phyloP scores from a whole-genome alignment of 306 rosid genomes.

The Vicia faba region DNA sequence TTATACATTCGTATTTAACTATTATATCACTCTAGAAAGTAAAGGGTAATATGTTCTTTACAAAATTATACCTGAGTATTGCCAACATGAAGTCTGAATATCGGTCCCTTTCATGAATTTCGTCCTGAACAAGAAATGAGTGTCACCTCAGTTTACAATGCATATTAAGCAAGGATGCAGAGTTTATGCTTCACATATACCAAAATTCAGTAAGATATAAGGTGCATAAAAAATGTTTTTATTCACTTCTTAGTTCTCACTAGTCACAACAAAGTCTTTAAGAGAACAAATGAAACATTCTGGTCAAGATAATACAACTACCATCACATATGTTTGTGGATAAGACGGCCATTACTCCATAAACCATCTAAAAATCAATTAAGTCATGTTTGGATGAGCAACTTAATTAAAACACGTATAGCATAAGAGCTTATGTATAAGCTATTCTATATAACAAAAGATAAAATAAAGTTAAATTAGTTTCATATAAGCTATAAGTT shows the following conservation, averaged over 20 bases:
- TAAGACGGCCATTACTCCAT: neutral
- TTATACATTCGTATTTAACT: conserved; percentile 25
- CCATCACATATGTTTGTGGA: no score
- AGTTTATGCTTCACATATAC: conserved; percentile 24
- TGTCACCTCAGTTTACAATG: conserved; percentile 26
- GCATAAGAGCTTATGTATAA: no score
- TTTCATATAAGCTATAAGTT: no score
- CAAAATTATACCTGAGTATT: conserved; percentile 61
- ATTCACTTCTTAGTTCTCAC: conserved; percentile 7
- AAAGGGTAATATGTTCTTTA: conserved; percentile 15
- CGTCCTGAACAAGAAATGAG: conserved; percentile 67
- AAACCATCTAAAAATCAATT: conserved; percentile 1
- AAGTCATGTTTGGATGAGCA: neutral
- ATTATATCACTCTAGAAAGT: conserved; percentile 26
- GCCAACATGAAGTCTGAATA: conserved; percentile 89
- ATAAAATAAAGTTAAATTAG: no score
- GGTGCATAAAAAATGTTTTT: neutral
- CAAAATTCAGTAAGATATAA: conserved; percentile 14
- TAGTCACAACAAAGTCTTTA: neutral
- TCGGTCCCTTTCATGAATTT: conserved; percentile 97
- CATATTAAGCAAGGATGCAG: conserved; percentile 27
- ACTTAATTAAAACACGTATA: no score
- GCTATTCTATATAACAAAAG: no score
- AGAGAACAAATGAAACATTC: neutral
- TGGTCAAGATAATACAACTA: no score